Evolutionary conservation across 441 rosid genomes (phyloP).

Genomic region (Mallotus japonicus): DNA sequence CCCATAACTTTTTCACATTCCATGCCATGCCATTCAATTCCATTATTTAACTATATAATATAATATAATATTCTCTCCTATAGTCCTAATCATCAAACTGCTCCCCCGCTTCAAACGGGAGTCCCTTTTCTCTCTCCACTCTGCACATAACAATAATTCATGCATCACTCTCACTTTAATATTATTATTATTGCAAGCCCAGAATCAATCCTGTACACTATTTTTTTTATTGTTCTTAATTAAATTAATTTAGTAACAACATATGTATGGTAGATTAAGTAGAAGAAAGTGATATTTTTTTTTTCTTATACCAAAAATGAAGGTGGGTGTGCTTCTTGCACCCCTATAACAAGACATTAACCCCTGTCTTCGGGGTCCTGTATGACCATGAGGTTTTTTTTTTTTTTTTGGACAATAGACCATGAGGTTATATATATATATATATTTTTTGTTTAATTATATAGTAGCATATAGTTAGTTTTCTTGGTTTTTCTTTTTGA

Average conservation of each 20-base stretch:
- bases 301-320: neutral
- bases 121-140: constrained; percentile 18
- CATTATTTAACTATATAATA: too few species aligned
- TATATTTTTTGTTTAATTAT: too few species aligned
- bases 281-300: neutral
- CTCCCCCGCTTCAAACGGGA: constrained; percentile 49
- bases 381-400: constrained; percentile 2
- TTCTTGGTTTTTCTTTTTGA: neutral
- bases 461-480: neutral
- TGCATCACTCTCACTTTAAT: constrained; percentile 27
- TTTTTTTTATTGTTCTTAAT: neutral
- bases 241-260: too few species aligned
- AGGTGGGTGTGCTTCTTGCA: constrained; percentile 31
- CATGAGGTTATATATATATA: too few species aligned
- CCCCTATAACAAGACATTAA: constrained; percentile 37
- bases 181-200: neutral
- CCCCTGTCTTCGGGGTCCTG: constrained; percentile 45
- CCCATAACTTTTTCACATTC: constrained; percentile 52
- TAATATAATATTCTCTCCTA: constrained; percentile 18
- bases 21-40: neutral
- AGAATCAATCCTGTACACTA: constrained; percentile 15
- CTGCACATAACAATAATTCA: constrained; percentile 34
- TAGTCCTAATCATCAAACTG: constrained; percentile 42
- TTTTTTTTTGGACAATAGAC: too few species aligned
- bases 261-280: too few species aligned